phyloP scores from a whole-genome alignment of 345 rosid species.

The Moringa oleifera region DNA sequence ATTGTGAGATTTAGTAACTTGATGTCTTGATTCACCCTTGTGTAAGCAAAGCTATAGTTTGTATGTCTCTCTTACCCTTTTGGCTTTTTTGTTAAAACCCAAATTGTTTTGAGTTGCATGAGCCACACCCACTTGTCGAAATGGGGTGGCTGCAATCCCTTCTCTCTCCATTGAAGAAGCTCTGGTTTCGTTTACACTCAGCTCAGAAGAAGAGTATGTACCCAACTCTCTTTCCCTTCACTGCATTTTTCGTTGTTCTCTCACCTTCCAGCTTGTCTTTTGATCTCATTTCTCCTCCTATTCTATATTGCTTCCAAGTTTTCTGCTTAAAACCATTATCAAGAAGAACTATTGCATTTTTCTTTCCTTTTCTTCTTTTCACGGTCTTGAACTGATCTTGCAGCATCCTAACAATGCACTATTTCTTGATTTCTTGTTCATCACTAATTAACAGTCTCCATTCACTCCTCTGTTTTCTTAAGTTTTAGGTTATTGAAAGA shows the following conservation, averaged over 20 bases:
- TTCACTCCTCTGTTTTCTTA: no score
- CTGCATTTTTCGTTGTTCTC: background rate
- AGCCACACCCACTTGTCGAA: slow-evolving; percentile 33
- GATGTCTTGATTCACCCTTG: slow-evolving; percentile 25
- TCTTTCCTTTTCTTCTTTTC: background rate
- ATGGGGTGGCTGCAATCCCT: slow-evolving; percentile 94
- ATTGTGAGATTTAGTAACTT: slow-evolving; percentile 13
- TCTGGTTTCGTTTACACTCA: slow-evolving; percentile 73
- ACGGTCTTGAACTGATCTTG: background rate
- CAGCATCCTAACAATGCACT: no score
- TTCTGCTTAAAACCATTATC: no score
- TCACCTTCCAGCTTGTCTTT: background rate
- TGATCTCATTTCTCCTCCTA: background rate
- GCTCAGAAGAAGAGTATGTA: slow-evolving; percentile 65
- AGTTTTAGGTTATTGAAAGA: no score
- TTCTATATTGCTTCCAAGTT: no score
- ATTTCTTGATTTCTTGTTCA: no score
- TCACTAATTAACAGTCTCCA: no score
- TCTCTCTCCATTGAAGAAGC: slow-evolving; percentile 90
- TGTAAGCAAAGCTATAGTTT: slow-evolving; percentile 35
- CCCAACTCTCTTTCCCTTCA: slow-evolving; percentile 10
- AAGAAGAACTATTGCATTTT: no score
- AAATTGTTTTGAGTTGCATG: slow-evolving; percentile 18
- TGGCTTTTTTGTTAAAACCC: no score
- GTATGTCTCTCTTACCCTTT: slow-evolving; percentile 11